Evolutionary conservation across 2,329 filamentous ascomycete species (phyloP), one percentile per base, ranked within the genome.

Genomic region (Rachicladosporium sp.): DNA sequence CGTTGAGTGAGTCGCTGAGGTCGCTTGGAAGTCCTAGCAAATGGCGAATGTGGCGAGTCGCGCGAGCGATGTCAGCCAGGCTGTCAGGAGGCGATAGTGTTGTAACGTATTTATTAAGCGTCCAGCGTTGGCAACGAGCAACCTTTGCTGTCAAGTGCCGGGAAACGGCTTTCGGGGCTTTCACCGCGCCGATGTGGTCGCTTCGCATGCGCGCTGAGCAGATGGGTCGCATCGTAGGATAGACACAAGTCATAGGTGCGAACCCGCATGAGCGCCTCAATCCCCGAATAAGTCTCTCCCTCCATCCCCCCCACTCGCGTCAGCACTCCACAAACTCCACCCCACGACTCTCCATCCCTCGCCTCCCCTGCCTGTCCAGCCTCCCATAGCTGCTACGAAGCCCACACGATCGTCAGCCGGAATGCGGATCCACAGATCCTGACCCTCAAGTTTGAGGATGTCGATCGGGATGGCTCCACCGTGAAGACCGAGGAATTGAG

Each of bases 401-500:
- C 70, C 66, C 1, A 63, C 65, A 6, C 78, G 60, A 49, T 85
- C 78, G 41, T 71, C 67, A 4, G 69, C 63, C 4, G 80, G 78
- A 6, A 84, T 57, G 11, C 82, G 68, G 36, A 86, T 57, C 78
- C 80, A 84, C 40, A 73, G 72, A 35, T 75, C 66, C 4, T 53
- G 50, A 1, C 63, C 67, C 3, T 73, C 61, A 0, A 78, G 63
- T 49, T 78, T 75, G 29, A 89, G 68, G 12, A 88, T 74, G 53
- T 89, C 84, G 41, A 87, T 55, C 1, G 78, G 64, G 3, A 88
- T 77, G 8, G 74, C 76, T 2, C 69, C 62, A 8, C 84, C 84
- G 0, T 74, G 77, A 11, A 75, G 61, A 12, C 84, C 84, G 1
- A 89, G 71, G 51, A 83, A 87, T 45, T 81, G 73, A 1, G 66